Conservation (phyloP, 257 asterid species). For the Ballota nigra region DNA sequence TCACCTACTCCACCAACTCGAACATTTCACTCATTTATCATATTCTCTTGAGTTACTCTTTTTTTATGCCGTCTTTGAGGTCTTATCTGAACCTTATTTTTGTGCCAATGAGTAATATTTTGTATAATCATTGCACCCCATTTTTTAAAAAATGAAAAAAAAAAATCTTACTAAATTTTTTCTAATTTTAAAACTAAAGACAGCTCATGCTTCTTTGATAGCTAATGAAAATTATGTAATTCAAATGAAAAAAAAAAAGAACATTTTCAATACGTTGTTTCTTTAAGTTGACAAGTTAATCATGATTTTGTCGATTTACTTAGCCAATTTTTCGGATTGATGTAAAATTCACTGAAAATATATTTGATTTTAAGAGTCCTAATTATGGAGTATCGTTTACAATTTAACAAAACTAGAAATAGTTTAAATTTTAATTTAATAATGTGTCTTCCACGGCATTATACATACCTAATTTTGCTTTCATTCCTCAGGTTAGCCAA, state of each 20-base stretch:
- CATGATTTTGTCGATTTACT: too few species aligned
- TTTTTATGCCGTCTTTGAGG: background rate
- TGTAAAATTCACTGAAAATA: background rate
- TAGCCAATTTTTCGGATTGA: background rate
- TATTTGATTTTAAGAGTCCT: background rate
- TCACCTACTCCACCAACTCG: background rate
- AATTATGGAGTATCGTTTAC: too few species aligned
- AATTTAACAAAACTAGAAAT: background rate
- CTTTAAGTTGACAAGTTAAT: too few species aligned
- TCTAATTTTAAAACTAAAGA: background rate
- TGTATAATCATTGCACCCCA: background rate
- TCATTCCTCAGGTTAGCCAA: background rate
- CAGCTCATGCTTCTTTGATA: background rate
- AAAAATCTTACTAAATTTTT: background rate
- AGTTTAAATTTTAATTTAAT: background rate
- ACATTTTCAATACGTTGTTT: too few species aligned
- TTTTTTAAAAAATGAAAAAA: too few species aligned
- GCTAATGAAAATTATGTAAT: background rate
- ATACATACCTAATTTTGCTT: background rate
- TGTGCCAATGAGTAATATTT: background rate
- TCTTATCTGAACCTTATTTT: background rate
- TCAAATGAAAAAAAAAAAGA: background rate
- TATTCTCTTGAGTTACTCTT: background rate
- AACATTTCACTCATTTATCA: background rate
- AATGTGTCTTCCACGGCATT: background rate